A percentile compares a stretch with the other conserved stretches of the same genome.
phyloP scores from a whole-genome alignment of 2,329 filamentous ascomycete species.

The Clarireedia hainanense region DNA sequence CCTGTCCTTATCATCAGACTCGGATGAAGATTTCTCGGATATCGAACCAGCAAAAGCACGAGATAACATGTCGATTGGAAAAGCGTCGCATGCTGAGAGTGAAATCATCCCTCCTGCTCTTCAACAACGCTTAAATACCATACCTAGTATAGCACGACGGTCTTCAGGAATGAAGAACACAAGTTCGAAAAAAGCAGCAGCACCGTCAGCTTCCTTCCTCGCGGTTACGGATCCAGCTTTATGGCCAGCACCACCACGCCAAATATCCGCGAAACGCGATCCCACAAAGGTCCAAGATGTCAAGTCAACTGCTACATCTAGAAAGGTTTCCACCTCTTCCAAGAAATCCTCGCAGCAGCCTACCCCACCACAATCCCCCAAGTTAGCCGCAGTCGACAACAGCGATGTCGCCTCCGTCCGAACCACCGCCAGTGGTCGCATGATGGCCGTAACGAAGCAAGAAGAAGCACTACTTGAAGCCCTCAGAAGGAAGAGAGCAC shows the following conservation, averaged over 20 bases:
- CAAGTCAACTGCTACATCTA: not conserved
- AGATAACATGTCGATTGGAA: conserved; percentile 1
- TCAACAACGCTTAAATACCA: not conserved
- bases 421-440: conserved; percentile 19
- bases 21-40: conserved; percentile 22
- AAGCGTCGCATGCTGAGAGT: conserved; percentile 5
- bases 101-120: conserved; percentile 5
- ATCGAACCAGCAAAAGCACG: conserved; percentile 11
- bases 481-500: conserved; percentile 40
- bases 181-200: not conserved
- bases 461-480: conserved; percentile 44
- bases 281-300: not conserved
- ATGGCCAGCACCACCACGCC: not conserved
- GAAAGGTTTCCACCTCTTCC: conserved; percentile 1
- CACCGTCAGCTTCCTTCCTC: not conserved
- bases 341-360: conserved; percentile 18
- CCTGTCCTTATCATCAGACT: conserved; percentile 28
- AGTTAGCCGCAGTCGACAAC: conserved; percentile 6
- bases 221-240: not conserved
- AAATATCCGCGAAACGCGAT: not conserved
- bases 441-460: conserved; percentile 45
- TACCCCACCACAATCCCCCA: conserved; percentile 26
- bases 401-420: conserved; percentile 14
- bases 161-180: not conserved
- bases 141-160: not conserved